Conservation (phyloP, 116 monocot genomes). For the Cymodocea nodosa region DNA sequence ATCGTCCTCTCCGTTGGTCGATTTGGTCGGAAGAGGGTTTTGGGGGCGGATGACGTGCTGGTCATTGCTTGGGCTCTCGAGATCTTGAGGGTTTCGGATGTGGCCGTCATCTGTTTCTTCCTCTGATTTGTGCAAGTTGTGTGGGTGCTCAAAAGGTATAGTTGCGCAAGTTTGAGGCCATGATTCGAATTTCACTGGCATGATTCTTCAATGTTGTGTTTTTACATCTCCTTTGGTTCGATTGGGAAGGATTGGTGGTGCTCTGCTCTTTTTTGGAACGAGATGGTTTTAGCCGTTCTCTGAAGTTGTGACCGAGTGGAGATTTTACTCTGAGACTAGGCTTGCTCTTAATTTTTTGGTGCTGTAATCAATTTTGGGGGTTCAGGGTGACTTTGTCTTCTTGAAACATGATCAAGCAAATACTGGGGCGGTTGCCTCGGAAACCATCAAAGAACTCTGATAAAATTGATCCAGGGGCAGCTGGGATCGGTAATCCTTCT, state of each 20-base stretch:
- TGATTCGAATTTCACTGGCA: background rate
- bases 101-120: too few relatives aligned
- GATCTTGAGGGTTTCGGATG: too few relatives aligned
- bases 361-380: background rate
- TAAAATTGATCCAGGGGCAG: constrained; percentile 9
- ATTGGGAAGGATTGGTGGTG: background rate
- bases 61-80: too few relatives aligned
- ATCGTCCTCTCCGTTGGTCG: too few relatives aligned
- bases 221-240: background rate
- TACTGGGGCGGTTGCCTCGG: constrained; percentile 39
- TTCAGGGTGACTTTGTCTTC: background rate
- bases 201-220: too few relatives aligned
- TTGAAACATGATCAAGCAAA: constrained; percentile 42
- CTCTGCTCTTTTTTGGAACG: too few relatives aligned
- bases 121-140: too few relatives aligned
- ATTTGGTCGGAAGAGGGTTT: too few relatives aligned
- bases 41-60: too few relatives aligned
- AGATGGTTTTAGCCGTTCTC: background rate
- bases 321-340: background rate
- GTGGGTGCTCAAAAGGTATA: too few relatives aligned
- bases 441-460: constrained; percentile 39
- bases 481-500: background rate
- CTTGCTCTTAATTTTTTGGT: background rate
- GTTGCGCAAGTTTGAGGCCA: too few relatives aligned
- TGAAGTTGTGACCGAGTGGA: background rate